phyloP scores from a whole-genome alignment of 345 rosid species.

The Kandelia obovata region DNA sequence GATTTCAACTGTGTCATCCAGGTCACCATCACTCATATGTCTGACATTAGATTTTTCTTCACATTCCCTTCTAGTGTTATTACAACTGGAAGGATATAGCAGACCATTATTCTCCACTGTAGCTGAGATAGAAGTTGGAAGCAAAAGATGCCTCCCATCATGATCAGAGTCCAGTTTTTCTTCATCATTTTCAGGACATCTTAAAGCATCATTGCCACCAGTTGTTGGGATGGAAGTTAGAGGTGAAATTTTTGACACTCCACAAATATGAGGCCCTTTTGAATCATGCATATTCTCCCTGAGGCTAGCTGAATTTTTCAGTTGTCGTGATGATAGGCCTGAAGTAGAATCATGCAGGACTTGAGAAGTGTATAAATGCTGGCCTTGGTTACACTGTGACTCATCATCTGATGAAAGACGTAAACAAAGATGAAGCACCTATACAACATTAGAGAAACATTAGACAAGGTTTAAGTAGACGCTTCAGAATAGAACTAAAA shows the following conservation, averaged over 20 bases:
- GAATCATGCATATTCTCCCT: slow-evolving; percentile 10
- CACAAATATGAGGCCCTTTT: slow-evolving; percentile 6
- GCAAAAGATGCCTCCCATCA: slow-evolving; percentile 1
- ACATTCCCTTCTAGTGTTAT: slow-evolving; percentile 5
- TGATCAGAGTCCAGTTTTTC: slow-evolving; percentile 10
- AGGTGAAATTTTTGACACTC: slow-evolving; percentile 5
- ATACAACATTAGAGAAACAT: slow-evolving; percentile 4
- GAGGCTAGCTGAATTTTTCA: slow-evolving; percentile 21
- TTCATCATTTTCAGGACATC: slow-evolving; percentile 1
- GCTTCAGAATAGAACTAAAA: neutral
- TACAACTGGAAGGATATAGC: neutral
- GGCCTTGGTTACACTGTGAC: slow-evolving; percentile 26
- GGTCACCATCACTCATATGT: slow-evolving; percentile 30
- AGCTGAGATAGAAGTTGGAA: slow-evolving; percentile 12
- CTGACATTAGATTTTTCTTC: slow-evolving; percentile 22
- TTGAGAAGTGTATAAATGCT: slow-evolving; percentile 10
- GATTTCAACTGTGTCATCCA: slow-evolving; percentile 46
- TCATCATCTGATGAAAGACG: slow-evolving; percentile 36
- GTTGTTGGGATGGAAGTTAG: slow-evolving; percentile 10
- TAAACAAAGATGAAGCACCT: slow-evolving; percentile 41
- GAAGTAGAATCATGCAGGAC: slow-evolving; percentile 12
- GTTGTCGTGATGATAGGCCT: slow-evolving; percentile 8
- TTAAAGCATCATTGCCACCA: slow-evolving; percentile 12
- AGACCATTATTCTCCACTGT: slow-evolving; percentile 11
- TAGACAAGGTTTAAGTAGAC: neutral